Percentiles rank a stretch among this genome's conserved stretches.
Evolutionary conservation across 306 rosid species (phyloP).

Genomic region (Acmispon strigosus): DNA sequence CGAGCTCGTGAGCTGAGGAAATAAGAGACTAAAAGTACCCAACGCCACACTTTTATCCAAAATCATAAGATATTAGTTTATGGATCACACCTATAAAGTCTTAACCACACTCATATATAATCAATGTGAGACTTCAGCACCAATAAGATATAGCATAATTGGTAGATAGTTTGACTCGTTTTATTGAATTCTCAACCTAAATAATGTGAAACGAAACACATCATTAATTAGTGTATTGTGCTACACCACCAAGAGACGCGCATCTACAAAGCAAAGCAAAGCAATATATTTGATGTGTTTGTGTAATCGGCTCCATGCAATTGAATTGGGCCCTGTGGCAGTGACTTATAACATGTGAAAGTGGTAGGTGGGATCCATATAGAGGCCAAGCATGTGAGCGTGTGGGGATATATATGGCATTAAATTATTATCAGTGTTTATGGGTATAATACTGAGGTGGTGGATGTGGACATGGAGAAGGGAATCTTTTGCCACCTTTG

Average conservation of each 20-base stretch:
- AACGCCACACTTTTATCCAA: too few relatives aligned
- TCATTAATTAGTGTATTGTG: too few relatives aligned
- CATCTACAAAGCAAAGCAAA: not conserved
- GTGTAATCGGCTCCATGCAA: constrained; percentile 22
- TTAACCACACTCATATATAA: too few relatives aligned
- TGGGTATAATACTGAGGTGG: constrained; percentile 11
- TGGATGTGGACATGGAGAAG: constrained; percentile 21
- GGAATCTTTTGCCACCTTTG: constrained; percentile 26
- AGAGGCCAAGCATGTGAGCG: constrained; percentile 22
- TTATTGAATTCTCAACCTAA: too few relatives aligned
- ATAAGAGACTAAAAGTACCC: too few relatives aligned
- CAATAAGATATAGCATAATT: too few relatives aligned
- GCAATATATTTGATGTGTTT: not conserved
- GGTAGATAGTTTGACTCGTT: too few relatives aligned
- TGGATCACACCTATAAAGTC: too few relatives aligned
- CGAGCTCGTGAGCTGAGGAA: too few relatives aligned
- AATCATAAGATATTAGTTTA: too few relatives aligned
- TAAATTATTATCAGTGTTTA: not conserved
- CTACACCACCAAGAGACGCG: not conserved
- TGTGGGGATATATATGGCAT: constrained; percentile 24
- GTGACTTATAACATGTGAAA: constrained; percentile 11
- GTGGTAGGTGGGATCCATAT: constrained; percentile 25
- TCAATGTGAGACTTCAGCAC: too few relatives aligned
- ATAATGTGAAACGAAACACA: too few relatives aligned
- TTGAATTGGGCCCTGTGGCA: not conserved